Evolutionary conservation across 805 yeast species (phyloP), one percentile per base, ranked within the genome.

Genomic region (Starmerella bombicola): DNA sequence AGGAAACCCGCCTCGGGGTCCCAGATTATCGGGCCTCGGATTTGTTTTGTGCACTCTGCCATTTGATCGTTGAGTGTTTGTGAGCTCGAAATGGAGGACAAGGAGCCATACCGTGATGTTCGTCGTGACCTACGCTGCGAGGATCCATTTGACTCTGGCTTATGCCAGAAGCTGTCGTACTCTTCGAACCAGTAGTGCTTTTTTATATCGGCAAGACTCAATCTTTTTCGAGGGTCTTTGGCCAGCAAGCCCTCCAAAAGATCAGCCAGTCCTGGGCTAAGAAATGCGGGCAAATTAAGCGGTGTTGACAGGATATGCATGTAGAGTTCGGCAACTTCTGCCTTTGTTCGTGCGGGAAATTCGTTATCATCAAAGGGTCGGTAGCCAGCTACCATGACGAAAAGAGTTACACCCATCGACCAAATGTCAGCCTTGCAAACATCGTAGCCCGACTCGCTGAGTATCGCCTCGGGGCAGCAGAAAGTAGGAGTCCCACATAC

Each of bases 401-500:
- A 88, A 19, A 91, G 64, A 0, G 96, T 84, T 3, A 88, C 81
- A 5, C 98, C 98, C 46, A 86, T 60, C 0, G 97, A 88, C 98
- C 98, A 88, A n/a, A 88, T 76, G 61, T 88, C 98, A 33, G 88
- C 79, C 41, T 78, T 69, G 57, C 81, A 80, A 47, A 80, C 76
- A 29, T 81, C 83, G 57, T 88, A 35, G 4, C 34, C 31, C 15
- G 42, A 44, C 12, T 32, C 33, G 19, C 50, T 33, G 17, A 56
- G 49, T n/a, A 45, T 39, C 3, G 54, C 57, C 57, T 88, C 98
- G 0, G 95, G 95, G 0, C 97, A 93, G 61, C 83, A 76, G 59
- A 88, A 88, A 0, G 95, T 95, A 0, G 97, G 97, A 0, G 95
- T 82, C 3, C 97, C 97, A 0, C 97, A 88, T 95, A 2, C 93